These are phyloP conservation scores for Teratosphaeria viscida DNA, from an alignment of 2,329 filamentous ascomycete species.

Conservation along the genomic window DNA sequence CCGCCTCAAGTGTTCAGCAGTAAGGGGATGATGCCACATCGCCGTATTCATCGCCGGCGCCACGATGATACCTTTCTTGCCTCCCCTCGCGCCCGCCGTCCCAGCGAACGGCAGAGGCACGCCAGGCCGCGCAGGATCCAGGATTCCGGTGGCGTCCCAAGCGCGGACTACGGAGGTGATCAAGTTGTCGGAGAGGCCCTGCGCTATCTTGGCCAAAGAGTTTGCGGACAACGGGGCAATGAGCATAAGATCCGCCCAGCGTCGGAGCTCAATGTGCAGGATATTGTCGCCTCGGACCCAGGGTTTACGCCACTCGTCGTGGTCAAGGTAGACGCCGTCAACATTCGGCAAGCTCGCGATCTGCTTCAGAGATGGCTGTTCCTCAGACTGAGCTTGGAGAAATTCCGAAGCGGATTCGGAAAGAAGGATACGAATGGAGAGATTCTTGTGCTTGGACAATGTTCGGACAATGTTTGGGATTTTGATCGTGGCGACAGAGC, in stretches of 20 bases:
- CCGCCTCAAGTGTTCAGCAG: constrained; percentile 56
- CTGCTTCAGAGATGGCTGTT: constrained; percentile 60
- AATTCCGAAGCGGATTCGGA: constrained; percentile 66
- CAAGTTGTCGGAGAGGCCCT: constrained; percentile 68
- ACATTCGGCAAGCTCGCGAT: constrained; percentile 57
- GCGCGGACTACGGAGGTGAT: constrained; percentile 65
- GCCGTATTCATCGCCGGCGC: constrained; percentile 80
- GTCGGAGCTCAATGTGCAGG: constrained; percentile 78
- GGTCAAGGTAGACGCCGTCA: constrained; percentile 69
- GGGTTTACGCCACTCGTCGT: constrained; percentile 71
- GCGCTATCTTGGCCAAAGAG: constrained; percentile 70
- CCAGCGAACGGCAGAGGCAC: constrained; percentile 8
- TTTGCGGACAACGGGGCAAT: constrained; percentile 79
- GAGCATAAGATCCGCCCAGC: constrained; percentile 71
- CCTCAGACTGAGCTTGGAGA: constrained; percentile 60
- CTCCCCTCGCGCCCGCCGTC: neutral
- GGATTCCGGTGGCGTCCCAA: constrained; percentile 66
- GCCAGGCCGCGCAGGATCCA: constrained; percentile 35
- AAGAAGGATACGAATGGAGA: constrained; percentile 79
- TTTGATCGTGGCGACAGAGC: constrained; percentile 84
- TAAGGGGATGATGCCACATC: constrained; percentile 84
- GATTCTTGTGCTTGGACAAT: constrained; percentile 40
- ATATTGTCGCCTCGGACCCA: constrained; percentile 75
- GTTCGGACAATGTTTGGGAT: constrained; percentile 41
- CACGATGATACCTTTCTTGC: constrained; percentile 61